These are phyloP conservation scores for Dissophora globulifera DNA, from an alignment of 192 early-diverging fungal species.

Conservation along the genomic window DNA sequence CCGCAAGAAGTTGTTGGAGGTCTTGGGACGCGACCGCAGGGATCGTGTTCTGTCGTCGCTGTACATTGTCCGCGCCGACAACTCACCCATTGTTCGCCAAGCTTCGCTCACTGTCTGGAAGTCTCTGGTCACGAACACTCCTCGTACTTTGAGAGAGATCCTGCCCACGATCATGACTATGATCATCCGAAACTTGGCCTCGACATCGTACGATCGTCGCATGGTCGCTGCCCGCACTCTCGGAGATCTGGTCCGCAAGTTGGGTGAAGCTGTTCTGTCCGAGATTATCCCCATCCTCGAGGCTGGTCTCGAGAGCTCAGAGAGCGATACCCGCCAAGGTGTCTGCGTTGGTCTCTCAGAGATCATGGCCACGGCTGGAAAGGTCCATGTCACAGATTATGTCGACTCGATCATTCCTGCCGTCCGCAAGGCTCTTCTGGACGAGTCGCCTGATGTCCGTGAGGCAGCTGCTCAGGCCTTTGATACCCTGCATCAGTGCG, in stretches of 20 bases:
- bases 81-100: conserved; percentile 86
- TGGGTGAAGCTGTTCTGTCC: conserved; percentile 90
- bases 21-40: conserved; percentile 89
- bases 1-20: conserved; percentile 75
- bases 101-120: conserved; percentile 94
- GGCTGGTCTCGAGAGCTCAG: conserved; percentile 74
- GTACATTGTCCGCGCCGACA: conserved; percentile 93
- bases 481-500: conserved; percentile 90
- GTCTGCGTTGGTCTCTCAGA: conserved; percentile 93
- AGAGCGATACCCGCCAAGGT: conserved; percentile 84
- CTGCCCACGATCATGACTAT: conserved; percentile 91
- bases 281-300: conserved; percentile 94
- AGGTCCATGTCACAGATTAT: conserved; percentile 83
- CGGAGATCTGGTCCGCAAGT: conserved; percentile 92
- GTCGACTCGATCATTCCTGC: conserved; percentile 84
- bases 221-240: conserved; percentile 90
- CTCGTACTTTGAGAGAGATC: conserved; percentile 96
- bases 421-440: conserved; percentile 87
- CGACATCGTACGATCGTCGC: conserved; percentile 80
- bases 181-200: conserved; percentile 84
- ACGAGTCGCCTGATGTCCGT: conserved; percentile 85
- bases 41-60: conserved; percentile 87
- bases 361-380: conserved; percentile 89
- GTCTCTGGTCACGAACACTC: conserved; percentile 93
- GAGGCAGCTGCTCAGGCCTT: conserved; percentile 96